Conservation (phyloP, 345 rosid species). For the Physaria fendleri region DNA sequence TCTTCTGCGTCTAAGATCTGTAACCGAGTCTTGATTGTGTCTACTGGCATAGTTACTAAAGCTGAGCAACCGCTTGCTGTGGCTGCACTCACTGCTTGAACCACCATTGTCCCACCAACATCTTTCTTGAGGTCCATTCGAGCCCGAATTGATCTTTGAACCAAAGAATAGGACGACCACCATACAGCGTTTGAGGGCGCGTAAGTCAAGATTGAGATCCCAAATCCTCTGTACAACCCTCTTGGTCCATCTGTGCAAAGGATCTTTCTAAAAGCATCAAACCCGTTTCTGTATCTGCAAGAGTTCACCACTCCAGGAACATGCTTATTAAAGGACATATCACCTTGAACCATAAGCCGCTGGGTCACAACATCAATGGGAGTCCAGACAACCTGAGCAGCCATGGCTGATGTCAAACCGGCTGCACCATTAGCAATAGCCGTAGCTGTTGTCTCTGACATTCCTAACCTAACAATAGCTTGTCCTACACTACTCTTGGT, state of each 20-base stretch:
- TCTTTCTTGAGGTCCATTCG: constrained; percentile 44
- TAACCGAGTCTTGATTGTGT: constrained; percentile 77
- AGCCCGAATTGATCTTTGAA: constrained; percentile 57
- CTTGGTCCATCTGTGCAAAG: constrained; percentile 50
- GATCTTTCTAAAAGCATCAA: constrained; percentile 72
- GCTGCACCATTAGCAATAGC: constrained; percentile 80
- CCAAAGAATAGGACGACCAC: constrained; percentile 83
- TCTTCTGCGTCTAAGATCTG: constrained; percentile 77
- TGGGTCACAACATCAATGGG: constrained; percentile 91
- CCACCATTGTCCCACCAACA: constrained; percentile 35
- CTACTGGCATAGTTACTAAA: constrained; percentile 74
- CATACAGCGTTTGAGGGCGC: constrained; percentile 85
- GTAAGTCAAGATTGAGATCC: constrained; percentile 74
- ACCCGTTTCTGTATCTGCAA: constrained; percentile 52
- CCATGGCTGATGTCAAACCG: constrained; percentile 81
- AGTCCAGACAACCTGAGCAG: constrained; percentile 89
- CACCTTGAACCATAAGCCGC: constrained; percentile 86
- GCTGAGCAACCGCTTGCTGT: constrained; percentile 80
- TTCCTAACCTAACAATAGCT: constrained; percentile 66
- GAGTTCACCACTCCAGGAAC: constrained; percentile 28
- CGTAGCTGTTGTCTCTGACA: constrained; percentile 55
- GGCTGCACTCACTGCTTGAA: constrained; percentile 71
- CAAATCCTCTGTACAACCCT: constrained; percentile 85
- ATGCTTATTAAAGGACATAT: constrained; percentile 22
- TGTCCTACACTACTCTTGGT: constrained; percentile 75